Conservation (phyloP, 805 yeast species). For the Ogataea siamensis region DNA sequence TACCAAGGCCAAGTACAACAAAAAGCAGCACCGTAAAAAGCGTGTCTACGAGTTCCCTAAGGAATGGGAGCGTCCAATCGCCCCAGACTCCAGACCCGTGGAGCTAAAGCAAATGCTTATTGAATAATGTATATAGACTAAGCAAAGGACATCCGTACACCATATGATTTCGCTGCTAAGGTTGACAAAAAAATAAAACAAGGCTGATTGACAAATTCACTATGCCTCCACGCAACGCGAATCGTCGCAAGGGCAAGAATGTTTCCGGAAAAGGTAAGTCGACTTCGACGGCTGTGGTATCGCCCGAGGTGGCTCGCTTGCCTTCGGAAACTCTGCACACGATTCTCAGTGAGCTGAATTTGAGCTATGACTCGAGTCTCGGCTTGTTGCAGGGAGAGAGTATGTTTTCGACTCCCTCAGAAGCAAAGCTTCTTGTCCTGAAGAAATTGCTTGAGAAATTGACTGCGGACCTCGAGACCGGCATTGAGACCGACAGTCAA, state of each 20-base stretch:
- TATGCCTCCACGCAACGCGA: slow-evolving; percentile 28
- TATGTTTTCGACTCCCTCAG: slow-evolving; percentile 34
- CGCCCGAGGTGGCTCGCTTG: slow-evolving; percentile 10
- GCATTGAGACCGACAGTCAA: slow-evolving; percentile 26
- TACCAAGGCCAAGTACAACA: slow-evolving; percentile 43
- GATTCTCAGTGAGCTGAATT: slow-evolving; percentile 49
- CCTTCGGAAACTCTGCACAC: slow-evolving; percentile 47
- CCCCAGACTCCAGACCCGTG: slow-evolving; percentile 54
- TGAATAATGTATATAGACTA: slow-evolving; percentile 11
- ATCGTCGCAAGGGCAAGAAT: slow-evolving; percentile 25
- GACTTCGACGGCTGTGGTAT: slow-evolving; percentile 10
- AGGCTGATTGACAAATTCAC: slow-evolving; percentile 5
- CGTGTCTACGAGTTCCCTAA: slow-evolving; percentile 60
- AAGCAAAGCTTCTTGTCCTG: slow-evolving; percentile 19
- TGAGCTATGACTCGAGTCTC: slow-evolving; percentile 55
- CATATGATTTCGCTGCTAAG: background rate
- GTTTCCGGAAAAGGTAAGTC: slow-evolving; percentile 24
- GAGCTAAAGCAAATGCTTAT: slow-evolving; percentile 6
- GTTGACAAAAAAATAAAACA: slow-evolving; percentile 8
- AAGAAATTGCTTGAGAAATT: slow-evolving; percentile 40
- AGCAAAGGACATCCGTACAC: slow-evolving; percentile 14
- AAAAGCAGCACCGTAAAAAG: slow-evolving; percentile 40
- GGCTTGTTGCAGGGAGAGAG: slow-evolving; percentile 63
- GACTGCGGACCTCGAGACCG: slow-evolving; percentile 37
- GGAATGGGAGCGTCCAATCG: slow-evolving; percentile 74